Evolutionary conservation across 768 basidiomycete species (phyloP).

Genomic region (Pisolithus albus): DNA sequence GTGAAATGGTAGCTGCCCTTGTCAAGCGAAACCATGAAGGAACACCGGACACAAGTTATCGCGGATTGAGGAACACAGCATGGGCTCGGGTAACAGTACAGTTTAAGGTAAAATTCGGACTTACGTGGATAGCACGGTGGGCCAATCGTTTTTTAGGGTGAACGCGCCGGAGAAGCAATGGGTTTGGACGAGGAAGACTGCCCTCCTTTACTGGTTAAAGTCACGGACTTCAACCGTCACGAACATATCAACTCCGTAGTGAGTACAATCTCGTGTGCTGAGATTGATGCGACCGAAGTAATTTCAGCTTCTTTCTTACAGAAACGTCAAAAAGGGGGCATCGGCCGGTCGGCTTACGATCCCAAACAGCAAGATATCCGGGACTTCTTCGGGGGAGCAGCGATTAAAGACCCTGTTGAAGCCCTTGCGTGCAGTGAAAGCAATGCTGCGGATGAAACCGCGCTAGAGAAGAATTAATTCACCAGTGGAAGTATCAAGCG

Average conservation of each 20-base stretch:
- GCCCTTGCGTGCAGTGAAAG: conserved; percentile 15
- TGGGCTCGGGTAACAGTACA: conserved; percentile 56
- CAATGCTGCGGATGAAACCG: conserved; percentile 23
- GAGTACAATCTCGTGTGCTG: conserved; percentile 18
- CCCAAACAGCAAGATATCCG: conserved; percentile 71
- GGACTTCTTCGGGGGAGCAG: conserved; percentile 53
- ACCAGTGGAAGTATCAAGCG: too few relatives aligned
- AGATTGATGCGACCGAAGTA: background rate
- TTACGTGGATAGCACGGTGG: background rate
- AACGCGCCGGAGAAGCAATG: conserved; percentile 15
- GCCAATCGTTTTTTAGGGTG: conserved; percentile 21
- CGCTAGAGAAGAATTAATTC: background rate
- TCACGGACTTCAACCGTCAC: conserved; percentile 48
- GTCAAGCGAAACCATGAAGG: conserved; percentile 35
- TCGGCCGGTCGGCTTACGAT: conserved; percentile 65
- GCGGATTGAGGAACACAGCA: conserved; percentile 59
- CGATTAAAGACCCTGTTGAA: conserved; percentile 9
- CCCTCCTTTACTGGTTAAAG: conserved; percentile 35
- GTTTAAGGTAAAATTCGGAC: conserved; percentile 33
- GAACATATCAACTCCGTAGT: conserved; percentile 55
- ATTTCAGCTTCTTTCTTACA: conserved; percentile 23
- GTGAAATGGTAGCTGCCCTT: conserved; percentile 49
- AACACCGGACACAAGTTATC: conserved; percentile 27
- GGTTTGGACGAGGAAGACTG: conserved; percentile 17
- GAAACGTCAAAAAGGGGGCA: conserved; percentile 71